These are phyloP conservation scores for Pueraria montana DNA, from an alignment of 306 rosid species.

Conservation along the genomic window DNA sequence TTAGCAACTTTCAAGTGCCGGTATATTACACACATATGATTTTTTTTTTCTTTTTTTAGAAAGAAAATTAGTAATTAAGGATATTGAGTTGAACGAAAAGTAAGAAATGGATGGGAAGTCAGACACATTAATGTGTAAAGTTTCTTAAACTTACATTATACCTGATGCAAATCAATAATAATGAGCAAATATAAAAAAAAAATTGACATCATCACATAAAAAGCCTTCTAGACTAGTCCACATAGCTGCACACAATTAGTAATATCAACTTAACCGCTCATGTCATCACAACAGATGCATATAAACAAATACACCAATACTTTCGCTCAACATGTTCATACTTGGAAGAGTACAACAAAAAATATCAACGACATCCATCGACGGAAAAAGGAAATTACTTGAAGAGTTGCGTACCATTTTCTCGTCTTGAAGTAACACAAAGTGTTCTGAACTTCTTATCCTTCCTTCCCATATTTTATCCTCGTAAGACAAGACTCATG, in stretches of 20 bases:
- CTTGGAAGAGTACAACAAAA: constrained; percentile 31
- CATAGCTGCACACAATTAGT: constrained; percentile 33
- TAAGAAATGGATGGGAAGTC: background rate
- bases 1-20: background rate
- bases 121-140: background rate
- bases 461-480: constrained; percentile 48
- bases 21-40: background rate
- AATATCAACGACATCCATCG: constrained; percentile 2
- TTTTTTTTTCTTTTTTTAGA: background rate
- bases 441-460: constrained; percentile 21
- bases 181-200: background rate
- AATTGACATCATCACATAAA: constrained; percentile 5
- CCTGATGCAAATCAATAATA: background rate
- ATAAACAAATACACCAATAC: constrained; percentile 42
- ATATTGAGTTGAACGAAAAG: background rate
- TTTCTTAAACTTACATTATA: background rate
- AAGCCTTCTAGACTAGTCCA: constrained; percentile 27
- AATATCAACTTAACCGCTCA: constrained; percentile 28
- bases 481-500: constrained; percentile 16
- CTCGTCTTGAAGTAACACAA: constrained; percentile 29
- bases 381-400: constrained; percentile 46
- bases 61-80: background rate
- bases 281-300: constrained; percentile 39
- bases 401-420: constrained; percentile 55
- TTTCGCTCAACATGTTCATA: constrained; percentile 43